These are phyloP conservation scores for Phytopythium helicoides DNA, from an alignment of 352 stramenopile genomes.

Conservation along the genomic window DNA sequence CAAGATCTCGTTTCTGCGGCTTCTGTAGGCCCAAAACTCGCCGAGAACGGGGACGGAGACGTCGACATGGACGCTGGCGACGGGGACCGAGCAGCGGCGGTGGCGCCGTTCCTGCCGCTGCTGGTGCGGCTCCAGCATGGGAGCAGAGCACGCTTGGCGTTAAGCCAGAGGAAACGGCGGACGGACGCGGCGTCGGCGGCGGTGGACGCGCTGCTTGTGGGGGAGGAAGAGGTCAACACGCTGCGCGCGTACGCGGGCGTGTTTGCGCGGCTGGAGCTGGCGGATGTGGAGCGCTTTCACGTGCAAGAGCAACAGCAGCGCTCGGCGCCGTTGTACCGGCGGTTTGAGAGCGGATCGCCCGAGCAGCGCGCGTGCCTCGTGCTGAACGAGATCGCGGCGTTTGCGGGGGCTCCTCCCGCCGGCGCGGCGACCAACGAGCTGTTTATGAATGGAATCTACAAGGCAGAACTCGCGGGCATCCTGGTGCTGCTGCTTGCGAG, in stretches of 20 bases:
- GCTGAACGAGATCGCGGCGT: constrained; percentile 24
- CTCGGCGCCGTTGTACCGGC: constrained; percentile 30
- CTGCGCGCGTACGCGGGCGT: constrained; percentile 41
- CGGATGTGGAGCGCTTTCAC: constrained; percentile 18
- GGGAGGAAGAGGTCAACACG: constrained; percentile 34
- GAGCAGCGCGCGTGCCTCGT: constrained; percentile 33
- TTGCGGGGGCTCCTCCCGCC: constrained; percentile 4
- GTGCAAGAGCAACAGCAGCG: constrained; percentile 5
- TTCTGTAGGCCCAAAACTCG: neutral
- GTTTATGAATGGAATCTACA: constrained; percentile 55
- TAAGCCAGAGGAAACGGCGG: neutral
- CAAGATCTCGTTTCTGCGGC: neutral
- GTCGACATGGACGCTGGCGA: constrained; percentile 3
- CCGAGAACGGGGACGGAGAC: neutral
- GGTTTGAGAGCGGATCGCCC: constrained; percentile 41
- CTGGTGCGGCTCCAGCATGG: constrained; percentile 42
- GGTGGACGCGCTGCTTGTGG: constrained; percentile 27
- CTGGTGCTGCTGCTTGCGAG: constrained; percentile 41
- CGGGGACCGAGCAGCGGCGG: neutral
- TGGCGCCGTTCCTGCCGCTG: constrained; percentile 41
- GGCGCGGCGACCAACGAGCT: constrained; percentile 37
- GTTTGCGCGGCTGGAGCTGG: constrained; percentile 22
- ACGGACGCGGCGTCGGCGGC: constrained; percentile 1
- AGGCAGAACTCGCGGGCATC: constrained; percentile 49
- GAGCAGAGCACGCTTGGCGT: constrained; percentile 5